Conservation (phyloP, 257 asterid species). For the Solanum pinnatisectum region DNA sequence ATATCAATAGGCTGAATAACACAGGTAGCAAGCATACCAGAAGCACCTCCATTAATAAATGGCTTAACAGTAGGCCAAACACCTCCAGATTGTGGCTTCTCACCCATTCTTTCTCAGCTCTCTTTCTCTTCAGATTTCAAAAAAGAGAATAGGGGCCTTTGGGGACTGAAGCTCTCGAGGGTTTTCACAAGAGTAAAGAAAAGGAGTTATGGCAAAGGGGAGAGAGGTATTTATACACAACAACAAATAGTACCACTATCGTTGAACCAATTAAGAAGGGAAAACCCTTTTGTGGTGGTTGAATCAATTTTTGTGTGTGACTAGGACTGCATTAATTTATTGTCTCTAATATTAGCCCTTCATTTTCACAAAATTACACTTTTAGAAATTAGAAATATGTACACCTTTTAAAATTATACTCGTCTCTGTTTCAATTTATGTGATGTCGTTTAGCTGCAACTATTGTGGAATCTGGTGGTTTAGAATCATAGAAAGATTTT, state of each 20-base stretch:
- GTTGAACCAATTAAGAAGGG: neutral
- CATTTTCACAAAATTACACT: neutral
- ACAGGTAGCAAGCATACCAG: constrained; percentile 98
- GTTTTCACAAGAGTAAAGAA: neutral
- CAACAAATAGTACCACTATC: constrained; percentile 7
- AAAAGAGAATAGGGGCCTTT: neutral
- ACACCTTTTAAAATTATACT: neutral
- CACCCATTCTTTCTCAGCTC: constrained; percentile 11
- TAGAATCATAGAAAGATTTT: neutral
- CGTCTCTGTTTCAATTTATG: neutral
- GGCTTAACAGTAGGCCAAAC: constrained; percentile 89
- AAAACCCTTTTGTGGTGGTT: neutral
- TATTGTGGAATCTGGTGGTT: neutral
- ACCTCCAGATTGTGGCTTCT: constrained; percentile 64
- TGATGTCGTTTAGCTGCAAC: neutral
- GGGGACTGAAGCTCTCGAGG: neutral
- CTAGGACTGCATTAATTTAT: neutral
- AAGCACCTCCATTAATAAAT: constrained; percentile 77
- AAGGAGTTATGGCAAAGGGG: neutral
- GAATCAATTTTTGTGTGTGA: neutral
- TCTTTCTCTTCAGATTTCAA: constrained; percentile 32
- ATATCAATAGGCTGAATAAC: constrained; percentile 94
- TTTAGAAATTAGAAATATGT: neutral
- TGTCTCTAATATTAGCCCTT: neutral
- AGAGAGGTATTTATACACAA: neutral